Evolutionary conservation across 495 filamentous ascomycete genomes (phyloP).

Genomic region (Aspergillus mulundensis): DNA sequence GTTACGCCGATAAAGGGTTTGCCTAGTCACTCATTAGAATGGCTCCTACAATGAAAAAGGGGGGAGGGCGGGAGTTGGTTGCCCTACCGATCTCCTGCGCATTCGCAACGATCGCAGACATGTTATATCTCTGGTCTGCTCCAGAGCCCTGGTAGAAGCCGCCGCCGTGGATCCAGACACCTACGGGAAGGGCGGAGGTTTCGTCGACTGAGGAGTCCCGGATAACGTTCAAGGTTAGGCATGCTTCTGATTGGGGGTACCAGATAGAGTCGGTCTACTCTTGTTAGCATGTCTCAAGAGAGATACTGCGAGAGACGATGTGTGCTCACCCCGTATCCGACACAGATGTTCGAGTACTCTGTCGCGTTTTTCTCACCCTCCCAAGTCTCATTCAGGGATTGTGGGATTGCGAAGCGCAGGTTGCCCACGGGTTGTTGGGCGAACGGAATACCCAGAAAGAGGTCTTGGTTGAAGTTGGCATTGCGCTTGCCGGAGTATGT

Average conservation of each 20-base stretch:
- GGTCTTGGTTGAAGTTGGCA: constrained; percentile 42
- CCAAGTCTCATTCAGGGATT: constrained; percentile 43
- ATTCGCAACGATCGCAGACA: constrained; percentile 50
- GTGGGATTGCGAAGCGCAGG: constrained; percentile 46
- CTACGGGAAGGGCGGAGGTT: constrained; percentile 37
- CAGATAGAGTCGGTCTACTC: constrained; percentile 39
- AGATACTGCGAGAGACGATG: not conserved
- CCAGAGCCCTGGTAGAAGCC: constrained; percentile 48
- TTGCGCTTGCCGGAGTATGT: constrained; percentile 40
- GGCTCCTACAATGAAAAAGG: not conserved
- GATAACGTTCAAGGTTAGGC: constrained; percentile 53
- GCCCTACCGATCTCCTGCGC: constrained; percentile 36
- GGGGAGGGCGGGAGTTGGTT: not conserved
- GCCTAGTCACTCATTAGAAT: constrained; percentile 1
- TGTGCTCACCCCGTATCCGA: constrained; percentile 36
- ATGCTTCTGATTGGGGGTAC: constrained; percentile 47
- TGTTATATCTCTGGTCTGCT: constrained; percentile 50
- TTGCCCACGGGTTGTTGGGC: constrained; percentile 45
- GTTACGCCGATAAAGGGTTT: constrained; percentile 59
- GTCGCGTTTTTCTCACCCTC: constrained; percentile 35
- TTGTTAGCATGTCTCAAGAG: constrained; percentile 7
- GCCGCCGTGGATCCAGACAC: constrained; percentile 61
- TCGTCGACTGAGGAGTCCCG: constrained; percentile 35
- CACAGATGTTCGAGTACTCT: constrained; percentile 48
- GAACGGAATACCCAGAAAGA: constrained; percentile 56